phyloP scores from a whole-genome alignment of 2,329 filamentous ascomycete species.

The Apiospora kogelbergensis region DNA sequence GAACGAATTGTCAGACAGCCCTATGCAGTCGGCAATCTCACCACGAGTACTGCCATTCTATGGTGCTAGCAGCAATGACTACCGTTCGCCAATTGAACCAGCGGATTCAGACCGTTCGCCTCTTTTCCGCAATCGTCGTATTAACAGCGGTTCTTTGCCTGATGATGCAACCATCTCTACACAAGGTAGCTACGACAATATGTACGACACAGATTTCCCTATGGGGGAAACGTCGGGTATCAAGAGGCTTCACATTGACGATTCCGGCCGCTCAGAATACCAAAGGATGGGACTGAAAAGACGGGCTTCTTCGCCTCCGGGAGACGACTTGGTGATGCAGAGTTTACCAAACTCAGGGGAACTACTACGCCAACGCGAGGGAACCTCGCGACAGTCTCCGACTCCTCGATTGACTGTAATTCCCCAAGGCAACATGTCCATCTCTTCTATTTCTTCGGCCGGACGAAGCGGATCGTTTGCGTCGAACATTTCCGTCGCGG shows the following conservation, averaged over 20 bases:
- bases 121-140: constrained; percentile 43
- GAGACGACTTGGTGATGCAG: constrained; percentile 43
- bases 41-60: constrained; percentile 45
- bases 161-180: constrained; percentile 48
- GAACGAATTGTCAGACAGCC: constrained; percentile 45
- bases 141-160: constrained; percentile 44
- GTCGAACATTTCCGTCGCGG: constrained; percentile 44
- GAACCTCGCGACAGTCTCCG: constrained; percentile 50
- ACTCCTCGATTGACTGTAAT: constrained; percentile 49
- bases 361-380: constrained; percentile 47
- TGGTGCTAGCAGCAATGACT: constrained; percentile 35
- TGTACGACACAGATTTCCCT: constrained; percentile 47
- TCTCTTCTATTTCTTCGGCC: constrained; percentile 44
- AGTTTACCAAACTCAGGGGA: constrained; percentile 38
- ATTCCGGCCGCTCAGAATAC: constrained; percentile 35
- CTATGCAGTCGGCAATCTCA: constrained; percentile 48
- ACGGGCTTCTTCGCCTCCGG: constrained; percentile 54
- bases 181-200: constrained; percentile 48
- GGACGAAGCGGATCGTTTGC: constrained; percentile 49
- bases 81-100: constrained; percentile 44
- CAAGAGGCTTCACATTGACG: constrained; percentile 47
- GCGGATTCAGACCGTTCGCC: constrained; percentile 50
- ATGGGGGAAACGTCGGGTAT: constrained; percentile 45
- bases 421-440: constrained; percentile 38
- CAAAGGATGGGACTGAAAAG: constrained; percentile 52